Base-by-base conservation (phyloP, 495 filamentous ascomycete species). In the Neurospora discreta region DNA sequence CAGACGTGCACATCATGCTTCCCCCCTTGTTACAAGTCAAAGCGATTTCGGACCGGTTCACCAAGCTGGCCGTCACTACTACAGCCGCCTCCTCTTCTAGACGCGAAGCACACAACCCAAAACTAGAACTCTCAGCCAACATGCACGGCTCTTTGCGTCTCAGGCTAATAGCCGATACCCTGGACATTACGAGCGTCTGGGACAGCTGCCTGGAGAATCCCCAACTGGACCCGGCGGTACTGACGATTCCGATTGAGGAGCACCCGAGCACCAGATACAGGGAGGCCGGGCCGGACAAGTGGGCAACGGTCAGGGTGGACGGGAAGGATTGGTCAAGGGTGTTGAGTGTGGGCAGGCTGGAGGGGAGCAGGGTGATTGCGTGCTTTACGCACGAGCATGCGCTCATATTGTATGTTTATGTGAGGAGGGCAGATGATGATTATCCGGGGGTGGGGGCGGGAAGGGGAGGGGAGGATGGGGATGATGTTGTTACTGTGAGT, bases 1-100 rank as follows among this genome's bases (percentile, higher is more conserved):
- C 95, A 52, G 95, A 99, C 77, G 94, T 97, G 1, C 91, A 98
- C 81, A 95, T 99, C 80, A 87, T 92, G 42, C 88, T 99, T 0
- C 95, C 95, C 0, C 88, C 91, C 0, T 82, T 99, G 4, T 77
- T 90, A 8, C 93, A 96, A 74, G 82, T 99, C 69, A 97, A 98
- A 74, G 89, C 89, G 71, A 95, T 98, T 72, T 93, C 91, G 7
- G 95, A 99, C 80, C 90, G 95, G 46, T 97, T 97, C 82, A 98
- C 93, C 58, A 94, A 92, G 74, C 86, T 98, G 0, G 84, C 85
- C 60, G 71, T 80, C 18, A 82, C 83, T 3, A 77, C 86, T 8
- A 73, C 81, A 20, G 18, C 70, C 69, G 69, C 75, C 42, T 36
- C 65, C 33, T 68, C 72, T 42, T 42, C 76, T 18, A 70, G 69